Evolutionary conservation across 2,329 filamentous ascomycete species (phyloP), one percentile per base, ranked within the genome.

Genomic region (Ophiobolus disseminans): DNA sequence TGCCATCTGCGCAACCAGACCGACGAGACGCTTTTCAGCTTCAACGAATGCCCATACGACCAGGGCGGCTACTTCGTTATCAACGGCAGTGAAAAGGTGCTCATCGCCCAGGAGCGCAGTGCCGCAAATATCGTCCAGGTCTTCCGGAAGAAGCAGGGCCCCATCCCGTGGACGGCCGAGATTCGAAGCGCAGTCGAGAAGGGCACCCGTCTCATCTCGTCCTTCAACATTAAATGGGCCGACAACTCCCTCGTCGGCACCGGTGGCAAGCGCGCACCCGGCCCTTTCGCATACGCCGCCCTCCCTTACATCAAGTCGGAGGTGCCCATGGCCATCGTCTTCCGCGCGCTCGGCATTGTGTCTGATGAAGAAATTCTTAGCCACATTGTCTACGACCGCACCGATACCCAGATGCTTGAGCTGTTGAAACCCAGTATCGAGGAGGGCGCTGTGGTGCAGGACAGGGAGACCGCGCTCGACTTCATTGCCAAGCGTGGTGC

Each of bases 11-110:
- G 89, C 61, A 87, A 88, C 60, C 85, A 95, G 69, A 84, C 85
- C 39, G 93, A 97, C 58, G 87, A 94, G 43, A 88, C 90, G 40
- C 81, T 99, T 1, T 97, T 96, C 72, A 82, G 89, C 37, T 87
- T 95, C 74, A 96, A 96, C 69, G 94, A 99, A 76, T 99, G 94
- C 62, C 94, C 94, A 0, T 99, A 97, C 73, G 94, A 99, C 68
- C 94, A 97, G 69, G 94, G 94, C 61, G 94, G 94, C 59, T 99
- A 99, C 76, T 99, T 99, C 70, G 91, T 99, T 65, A 99, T 99
- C 81, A 99, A 99, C 77, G 94, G 94, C 34, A 96, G 90, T 75
- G 94, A 99, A 72, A 99, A 99, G 81, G 94, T 99, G 17, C 78
- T 99, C 62, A 99, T 99, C 65, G 94, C 94, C 1, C 94, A 99